A percentile compares a stretch with the other conserved stretches of the same genome.
Evolutionary conservation across 2,329 filamentous ascomycete genomes (phyloP).

Genomic region (Clonostachys rosea): DNA sequence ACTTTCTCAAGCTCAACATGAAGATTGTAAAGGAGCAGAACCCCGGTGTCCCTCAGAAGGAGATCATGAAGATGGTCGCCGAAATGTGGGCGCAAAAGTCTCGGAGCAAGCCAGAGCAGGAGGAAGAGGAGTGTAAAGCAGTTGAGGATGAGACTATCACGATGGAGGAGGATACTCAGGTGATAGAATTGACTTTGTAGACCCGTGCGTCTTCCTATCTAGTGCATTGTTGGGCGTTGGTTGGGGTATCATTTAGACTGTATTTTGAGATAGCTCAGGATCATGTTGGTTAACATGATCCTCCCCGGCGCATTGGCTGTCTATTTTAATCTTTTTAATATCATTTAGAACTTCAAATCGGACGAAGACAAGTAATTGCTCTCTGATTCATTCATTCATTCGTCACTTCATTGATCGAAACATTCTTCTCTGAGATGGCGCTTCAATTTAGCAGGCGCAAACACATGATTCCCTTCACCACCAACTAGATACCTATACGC

Average conservation of each 20-base stretch:
- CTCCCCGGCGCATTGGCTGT: too few relatives aligned
- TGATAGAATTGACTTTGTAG: constrained; percentile 17
- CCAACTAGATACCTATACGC: constrained; percentile 5
- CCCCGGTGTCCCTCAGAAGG: constrained; percentile 55
- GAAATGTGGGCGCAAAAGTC: constrained; percentile 47
- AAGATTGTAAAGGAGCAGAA: constrained; percentile 50
- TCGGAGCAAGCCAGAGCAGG: not conserved
- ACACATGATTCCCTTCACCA: too few relatives aligned
- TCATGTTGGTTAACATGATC: too few relatives aligned
- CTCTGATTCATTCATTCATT: not conserved
- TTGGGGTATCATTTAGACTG: too few relatives aligned
- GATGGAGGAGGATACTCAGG: constrained; percentile 7
- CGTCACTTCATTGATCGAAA: not conserved
- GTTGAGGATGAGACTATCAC: constrained; percentile 34
- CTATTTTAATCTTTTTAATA: too few relatives aligned
- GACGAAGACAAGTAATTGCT: not conserved
- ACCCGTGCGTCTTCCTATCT: constrained; percentile 2
- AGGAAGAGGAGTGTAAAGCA: constrained; percentile 13
- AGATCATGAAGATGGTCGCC: constrained; percentile 65
- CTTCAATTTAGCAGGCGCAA: too few relatives aligned
- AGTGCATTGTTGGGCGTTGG: too few relatives aligned
- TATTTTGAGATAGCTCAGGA: too few relatives aligned
- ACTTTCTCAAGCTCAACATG: constrained; percentile 65
- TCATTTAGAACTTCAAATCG: too few relatives aligned
- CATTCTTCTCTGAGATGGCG: not conserved